Evolutionary conservation across 495 filamentous ascomycete genomes (phyloP).

Genomic region (Neurospora sublineolata): DNA sequence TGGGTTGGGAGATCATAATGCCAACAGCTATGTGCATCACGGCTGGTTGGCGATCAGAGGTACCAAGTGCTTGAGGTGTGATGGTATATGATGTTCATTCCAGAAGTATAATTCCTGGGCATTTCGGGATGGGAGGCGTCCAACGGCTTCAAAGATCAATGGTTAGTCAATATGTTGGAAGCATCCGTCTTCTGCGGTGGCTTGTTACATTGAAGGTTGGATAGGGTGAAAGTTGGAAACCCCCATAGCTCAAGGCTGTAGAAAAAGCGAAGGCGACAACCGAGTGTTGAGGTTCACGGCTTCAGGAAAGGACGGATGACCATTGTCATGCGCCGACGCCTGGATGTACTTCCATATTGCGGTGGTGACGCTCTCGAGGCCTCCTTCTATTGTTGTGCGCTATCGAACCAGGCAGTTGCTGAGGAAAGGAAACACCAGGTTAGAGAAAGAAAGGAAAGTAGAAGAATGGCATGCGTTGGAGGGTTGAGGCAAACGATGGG

Average conservation of each 20-base stretch:
- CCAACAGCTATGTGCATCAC: not conserved
- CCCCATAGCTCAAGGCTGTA: not conserved
- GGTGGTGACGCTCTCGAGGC: not conserved
- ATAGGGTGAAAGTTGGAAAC: not conserved
- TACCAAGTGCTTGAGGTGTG: not conserved
- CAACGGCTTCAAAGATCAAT: not conserved
- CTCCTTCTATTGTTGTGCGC: not conserved
- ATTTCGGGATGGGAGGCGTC: not conserved
- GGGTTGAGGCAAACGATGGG: not conserved
- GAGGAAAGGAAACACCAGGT: not conserved
- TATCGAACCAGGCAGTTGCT: not conserved
- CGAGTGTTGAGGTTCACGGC: too few species aligned
- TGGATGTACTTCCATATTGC: not conserved
- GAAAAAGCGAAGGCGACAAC: not conserved
- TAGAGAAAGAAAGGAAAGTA: not conserved
- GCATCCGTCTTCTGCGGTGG: not conserved
- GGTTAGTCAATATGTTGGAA: not conserved
- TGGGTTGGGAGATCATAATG: not conserved
- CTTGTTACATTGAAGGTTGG: not conserved
- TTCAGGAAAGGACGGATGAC: too few species aligned
- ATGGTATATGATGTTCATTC: not conserved
- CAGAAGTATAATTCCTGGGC: not conserved
- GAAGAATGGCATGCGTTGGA: not conserved
- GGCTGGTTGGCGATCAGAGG: not conserved
- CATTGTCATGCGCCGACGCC: not conserved